A percentile compares a stretch with the other conserved stretches of the same genome.
Evolutionary conservation across 805 yeast species (phyloP).

Genomic region (Lachancea sp.): DNA sequence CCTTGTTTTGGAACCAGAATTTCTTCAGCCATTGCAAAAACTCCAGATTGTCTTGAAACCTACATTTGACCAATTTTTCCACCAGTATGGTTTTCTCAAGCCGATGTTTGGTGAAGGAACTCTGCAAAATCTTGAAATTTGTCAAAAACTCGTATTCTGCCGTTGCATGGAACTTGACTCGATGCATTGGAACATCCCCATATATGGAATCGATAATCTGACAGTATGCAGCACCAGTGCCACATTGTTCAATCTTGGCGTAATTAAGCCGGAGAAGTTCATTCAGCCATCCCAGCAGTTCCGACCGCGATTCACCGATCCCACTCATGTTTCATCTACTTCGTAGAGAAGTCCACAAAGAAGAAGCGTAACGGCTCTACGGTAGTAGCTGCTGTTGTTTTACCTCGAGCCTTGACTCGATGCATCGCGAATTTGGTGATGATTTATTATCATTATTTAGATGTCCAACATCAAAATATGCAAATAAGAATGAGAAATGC

Average conservation of each 20-base stretch:
- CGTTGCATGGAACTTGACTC: constrained; percentile 65
- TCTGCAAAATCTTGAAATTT: constrained; percentile 82
- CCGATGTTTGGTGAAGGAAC: constrained; percentile 63
- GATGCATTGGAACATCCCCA: constrained; percentile 73
- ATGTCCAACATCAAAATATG: no score
- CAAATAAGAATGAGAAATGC: no score
- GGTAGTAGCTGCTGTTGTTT: no score
- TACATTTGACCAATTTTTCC: constrained; percentile 74
- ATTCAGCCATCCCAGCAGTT: constrained; percentile 81
- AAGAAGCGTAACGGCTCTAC: no score
- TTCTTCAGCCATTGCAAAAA: constrained; percentile 87
- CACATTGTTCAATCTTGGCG: constrained; percentile 85
- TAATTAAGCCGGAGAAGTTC: constrained; percentile 56
- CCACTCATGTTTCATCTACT: constrained; percentile 15
- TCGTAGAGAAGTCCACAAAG: no score
- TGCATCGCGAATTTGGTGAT: no score
- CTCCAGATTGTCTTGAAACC: constrained; percentile 90
- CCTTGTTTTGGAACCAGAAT: constrained; percentile 72
- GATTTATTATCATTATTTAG: no score
- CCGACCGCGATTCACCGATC: constrained; percentile 75
- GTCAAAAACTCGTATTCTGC: constrained; percentile 70
- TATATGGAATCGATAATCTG: constrained; percentile 83
- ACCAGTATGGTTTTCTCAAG: constrained; percentile 74
- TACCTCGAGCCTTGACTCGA: no score
- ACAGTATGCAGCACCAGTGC: constrained; percentile 92